Percentiles rank a stretch among this genome's conserved stretches.
phyloP scores from a whole-genome alignment of 192 early-diverging fungal species.

The Rhizophagus sp. region DNA sequence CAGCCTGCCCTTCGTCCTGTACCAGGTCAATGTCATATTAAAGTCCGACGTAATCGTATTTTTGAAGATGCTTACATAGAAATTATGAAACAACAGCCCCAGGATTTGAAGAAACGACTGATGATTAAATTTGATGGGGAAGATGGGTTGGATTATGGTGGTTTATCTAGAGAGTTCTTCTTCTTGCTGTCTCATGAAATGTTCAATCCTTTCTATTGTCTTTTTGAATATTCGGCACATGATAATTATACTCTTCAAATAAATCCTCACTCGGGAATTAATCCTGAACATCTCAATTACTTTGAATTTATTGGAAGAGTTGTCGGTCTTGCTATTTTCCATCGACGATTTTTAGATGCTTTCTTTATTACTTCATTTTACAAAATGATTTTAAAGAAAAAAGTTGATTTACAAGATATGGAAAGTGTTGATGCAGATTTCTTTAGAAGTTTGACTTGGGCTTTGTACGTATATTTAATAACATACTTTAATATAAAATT shows the following conservation, averaged over 20 bases:
- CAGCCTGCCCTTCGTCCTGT: slow-evolving; percentile 88
- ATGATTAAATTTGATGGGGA: slow-evolving; percentile 99
- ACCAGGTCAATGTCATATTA: slow-evolving; percentile 92
- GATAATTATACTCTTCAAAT: slow-evolving; percentile 99
- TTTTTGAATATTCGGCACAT: slow-evolving; percentile 98
- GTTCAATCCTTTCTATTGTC: slow-evolving; percentile 96
- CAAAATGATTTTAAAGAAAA: slow-evolving; percentile 93
- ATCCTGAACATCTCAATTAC: slow-evolving; percentile 97
- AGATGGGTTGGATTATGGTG: slow-evolving; percentile 98
- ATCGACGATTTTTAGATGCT: slow-evolving; percentile 94
- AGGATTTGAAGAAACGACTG: slow-evolving; percentile 92
- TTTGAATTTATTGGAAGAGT: slow-evolving; percentile 98
- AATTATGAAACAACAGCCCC: slow-evolving; percentile 88
- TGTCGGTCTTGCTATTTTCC: slow-evolving; percentile 95
- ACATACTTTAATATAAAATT: background rate
- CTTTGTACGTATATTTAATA: slow-evolving; percentile 61
- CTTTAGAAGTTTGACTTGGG: slow-evolving; percentile 90
- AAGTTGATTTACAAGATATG: slow-evolving; percentile 86
- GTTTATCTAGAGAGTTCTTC: slow-evolving; percentile 96
- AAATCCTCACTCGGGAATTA: slow-evolving; percentile 92
- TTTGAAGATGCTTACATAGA: slow-evolving; percentile 97
- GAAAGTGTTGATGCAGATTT: slow-evolving; percentile 94
- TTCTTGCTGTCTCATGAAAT: slow-evolving; percentile 97
- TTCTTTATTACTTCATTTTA: slow-evolving; percentile 97
- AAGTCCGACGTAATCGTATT: slow-evolving; percentile 82